Evolutionary conservation across 1,139 yeast genomes (phyloP), one percentile per base, ranked within the genome.

Genomic region (Suhomyces kunorum): DNA sequence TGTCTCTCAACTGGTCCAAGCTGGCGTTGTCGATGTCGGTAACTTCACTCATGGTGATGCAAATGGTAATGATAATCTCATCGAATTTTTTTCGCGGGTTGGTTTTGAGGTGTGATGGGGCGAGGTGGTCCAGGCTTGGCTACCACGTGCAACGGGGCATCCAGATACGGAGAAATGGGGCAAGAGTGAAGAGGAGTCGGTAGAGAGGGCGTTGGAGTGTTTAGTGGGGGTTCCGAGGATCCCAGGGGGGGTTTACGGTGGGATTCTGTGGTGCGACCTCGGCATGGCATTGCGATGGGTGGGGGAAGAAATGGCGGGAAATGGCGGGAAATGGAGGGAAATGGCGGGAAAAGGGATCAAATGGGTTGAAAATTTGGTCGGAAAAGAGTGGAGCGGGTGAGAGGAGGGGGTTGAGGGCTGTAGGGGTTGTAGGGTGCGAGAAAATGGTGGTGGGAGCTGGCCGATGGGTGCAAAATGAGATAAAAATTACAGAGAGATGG

Each of bases 1-100:
- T 74, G 54, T 85, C 92, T 65, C 92, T 77, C 47, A 86, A 71
- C 56, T 80, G 78, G 52, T 83, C 90, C 48, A 84, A 63, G 37
- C 79, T 61, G 37, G 85, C 81, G 32, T 59, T 58, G 51, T 77
- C 82, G 44, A 74, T 67, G 53, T 71, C 64, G 36, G 71, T 59
- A 44, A 61, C 68, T 30, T 55, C 61, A 23, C 63, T 49, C 65
- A 61, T 63, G 36, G 32, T 38, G 28, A 24, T 34, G 26, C 23
- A 12, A 8, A 7, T 8, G 29, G 19, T 8, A 9, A 9, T 20
- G 28, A 12, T 25, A 13, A 17, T 26, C 38, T 28, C 36, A 28
- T 32, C 39, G 36, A 13, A 35, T 35, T 23, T 27, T 39, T 35
- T 33, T 36, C 36, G 22, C 36, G 30, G 16, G 6, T 17, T n/a